These are phyloP conservation scores for Nakazawaea molendinolei DNA, from an alignment of 805 yeast genomes.

Conservation along the genomic window DNA sequence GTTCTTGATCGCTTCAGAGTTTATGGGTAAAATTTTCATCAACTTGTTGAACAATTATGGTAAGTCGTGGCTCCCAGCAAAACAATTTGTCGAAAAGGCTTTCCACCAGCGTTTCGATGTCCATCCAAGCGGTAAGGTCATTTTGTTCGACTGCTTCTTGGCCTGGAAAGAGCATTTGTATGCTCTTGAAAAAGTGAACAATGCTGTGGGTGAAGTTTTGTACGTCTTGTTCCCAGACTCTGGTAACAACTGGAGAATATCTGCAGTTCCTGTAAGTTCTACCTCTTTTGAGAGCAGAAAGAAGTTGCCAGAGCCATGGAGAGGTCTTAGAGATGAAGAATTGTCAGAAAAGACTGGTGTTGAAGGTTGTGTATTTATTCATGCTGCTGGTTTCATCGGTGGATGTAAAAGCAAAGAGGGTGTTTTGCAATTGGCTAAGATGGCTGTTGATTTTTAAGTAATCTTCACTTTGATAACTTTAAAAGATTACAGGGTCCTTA, in stretches of 20 bases:
- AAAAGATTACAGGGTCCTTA: no score
- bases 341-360: slow-evolving; percentile 72
- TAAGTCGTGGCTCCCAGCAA: slow-evolving; percentile 88
- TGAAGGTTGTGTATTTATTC: slow-evolving; percentile 83
- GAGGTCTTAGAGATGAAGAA: slow-evolving; percentile 91
- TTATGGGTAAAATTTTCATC: slow-evolving; percentile 80
- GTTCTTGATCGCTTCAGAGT: slow-evolving; percentile 63
- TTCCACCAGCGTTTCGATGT: slow-evolving; percentile 51
- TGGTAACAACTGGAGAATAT: slow-evolving; percentile 72
- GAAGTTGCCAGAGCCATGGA: slow-evolving; percentile 85
- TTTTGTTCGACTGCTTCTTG: slow-evolving; percentile 68
- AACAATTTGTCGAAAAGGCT: slow-evolving; percentile 66
- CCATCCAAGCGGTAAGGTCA: slow-evolving; percentile 65
- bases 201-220: slow-evolving; percentile 48
- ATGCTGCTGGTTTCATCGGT: slow-evolving; percentile 96
- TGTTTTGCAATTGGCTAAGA: slow-evolving; percentile 65
- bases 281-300: slow-evolving; percentile 79
- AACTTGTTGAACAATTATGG: slow-evolving; percentile 66
- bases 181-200: slow-evolving; percentile 56
- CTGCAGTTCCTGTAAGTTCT: slow-evolving; percentile 81
- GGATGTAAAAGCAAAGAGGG: slow-evolving; percentile 81
- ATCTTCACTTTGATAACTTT: no score
- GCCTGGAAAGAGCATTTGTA: slow-evolving; percentile 96
- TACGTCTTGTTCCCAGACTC: slow-evolving; percentile 80
- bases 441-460: slow-evolving; percentile 23